Percentiles rank a stretch among this genome's conserved stretches.
These are phyloP conservation scores for Yamagishiella unicocca DNA, from an alignment of 139 green algal species.

Conservation along the genomic window DNA sequence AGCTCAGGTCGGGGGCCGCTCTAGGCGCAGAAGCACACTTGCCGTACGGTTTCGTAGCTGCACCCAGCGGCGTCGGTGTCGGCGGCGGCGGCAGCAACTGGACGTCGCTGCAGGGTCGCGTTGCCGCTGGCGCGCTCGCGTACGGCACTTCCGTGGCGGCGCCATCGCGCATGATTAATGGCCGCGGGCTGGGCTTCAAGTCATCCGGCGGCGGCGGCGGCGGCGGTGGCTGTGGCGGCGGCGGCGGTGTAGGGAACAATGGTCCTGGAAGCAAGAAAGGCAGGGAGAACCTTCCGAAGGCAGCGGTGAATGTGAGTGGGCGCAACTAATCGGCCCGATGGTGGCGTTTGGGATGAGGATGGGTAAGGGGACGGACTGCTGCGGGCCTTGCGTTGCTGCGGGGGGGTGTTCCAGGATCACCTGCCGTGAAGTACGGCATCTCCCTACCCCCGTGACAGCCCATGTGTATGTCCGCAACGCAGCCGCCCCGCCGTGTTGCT, in stretches of 20 bases:
- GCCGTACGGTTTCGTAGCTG: slow-evolving; percentile 2
- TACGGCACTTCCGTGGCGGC: slow-evolving; percentile 42
- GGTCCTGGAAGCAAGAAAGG: slow-evolving; percentile 46
- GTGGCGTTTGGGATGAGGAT: too few relatives aligned
- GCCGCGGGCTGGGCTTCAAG: slow-evolving; percentile 31
- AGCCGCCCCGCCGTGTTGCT: too few relatives aligned
- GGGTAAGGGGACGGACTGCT: too few relatives aligned
- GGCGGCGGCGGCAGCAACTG: slow-evolving; percentile 20
- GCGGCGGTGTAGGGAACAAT: neutral
- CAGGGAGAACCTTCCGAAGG: slow-evolving; percentile 52
- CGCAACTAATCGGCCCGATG: too few relatives aligned
- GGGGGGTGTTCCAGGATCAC: too few relatives aligned
- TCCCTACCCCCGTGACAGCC: too few relatives aligned
- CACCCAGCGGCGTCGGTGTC: neutral
- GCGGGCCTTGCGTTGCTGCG: too few relatives aligned
- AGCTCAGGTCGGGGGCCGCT: too few relatives aligned
- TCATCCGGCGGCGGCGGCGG: slow-evolving; percentile 5
- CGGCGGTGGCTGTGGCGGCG: neutral
- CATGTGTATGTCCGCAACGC: too few relatives aligned
- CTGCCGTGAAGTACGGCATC: too few relatives aligned
- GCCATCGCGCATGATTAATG: slow-evolving; percentile 43
- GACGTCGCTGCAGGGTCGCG: slow-evolving; percentile 34
- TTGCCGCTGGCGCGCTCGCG: slow-evolving; percentile 27
- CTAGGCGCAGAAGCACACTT: neutral
- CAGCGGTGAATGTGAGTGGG: slow-evolving; percentile 5